Conservation (phyloP, 495 filamentous ascomycete species). For the Paragyromitra xinjiangensis region DNA sequence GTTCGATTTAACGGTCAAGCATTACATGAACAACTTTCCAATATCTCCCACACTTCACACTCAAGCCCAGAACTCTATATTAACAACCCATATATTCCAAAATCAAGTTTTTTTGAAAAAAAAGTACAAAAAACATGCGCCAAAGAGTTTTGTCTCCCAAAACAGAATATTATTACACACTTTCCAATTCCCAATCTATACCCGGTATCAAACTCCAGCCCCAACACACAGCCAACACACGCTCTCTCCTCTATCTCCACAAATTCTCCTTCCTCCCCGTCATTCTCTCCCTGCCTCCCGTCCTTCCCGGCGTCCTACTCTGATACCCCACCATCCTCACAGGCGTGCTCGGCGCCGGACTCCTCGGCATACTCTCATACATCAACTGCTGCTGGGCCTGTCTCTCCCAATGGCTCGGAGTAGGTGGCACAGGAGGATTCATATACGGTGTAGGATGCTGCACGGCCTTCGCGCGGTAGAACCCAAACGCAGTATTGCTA, state of each 20-base stretch:
- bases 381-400: slow-evolving; percentile 41
- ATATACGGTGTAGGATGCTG: slow-evolving; percentile 23
- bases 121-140: slow-evolving; percentile 1
- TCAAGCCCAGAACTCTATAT: not conserved
- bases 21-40: not conserved
- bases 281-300: slow-evolving; percentile 26
- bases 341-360: slow-evolving; percentile 43
- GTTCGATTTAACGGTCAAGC: not conserved
- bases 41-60: not conserved
- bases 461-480: slow-evolving; percentile 40
- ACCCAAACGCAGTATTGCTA: slow-evolving; percentile 51
- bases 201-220: slow-evolving; percentile 24
- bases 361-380: slow-evolving; percentile 44
- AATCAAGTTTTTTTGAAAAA: not conserved
- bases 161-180: slow-evolving; percentile 22
- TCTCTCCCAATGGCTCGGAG: slow-evolving; percentile 27
- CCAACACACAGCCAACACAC: not conserved
- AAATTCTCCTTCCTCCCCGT: slow-evolving; percentile 14
- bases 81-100: not conserved
- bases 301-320: slow-evolving; percentile 10
- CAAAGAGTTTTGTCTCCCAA: not conserved
- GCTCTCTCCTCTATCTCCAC: slow-evolving; percentile 14
- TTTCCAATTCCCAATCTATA: slow-evolving; percentile 5
- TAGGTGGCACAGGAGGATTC: slow-evolving; percentile 18
- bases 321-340: slow-evolving; percentile 34